phyloP scores from a whole-genome alignment of 805 yeast species.

The Cyberlindnera euphorbiae region DNA sequence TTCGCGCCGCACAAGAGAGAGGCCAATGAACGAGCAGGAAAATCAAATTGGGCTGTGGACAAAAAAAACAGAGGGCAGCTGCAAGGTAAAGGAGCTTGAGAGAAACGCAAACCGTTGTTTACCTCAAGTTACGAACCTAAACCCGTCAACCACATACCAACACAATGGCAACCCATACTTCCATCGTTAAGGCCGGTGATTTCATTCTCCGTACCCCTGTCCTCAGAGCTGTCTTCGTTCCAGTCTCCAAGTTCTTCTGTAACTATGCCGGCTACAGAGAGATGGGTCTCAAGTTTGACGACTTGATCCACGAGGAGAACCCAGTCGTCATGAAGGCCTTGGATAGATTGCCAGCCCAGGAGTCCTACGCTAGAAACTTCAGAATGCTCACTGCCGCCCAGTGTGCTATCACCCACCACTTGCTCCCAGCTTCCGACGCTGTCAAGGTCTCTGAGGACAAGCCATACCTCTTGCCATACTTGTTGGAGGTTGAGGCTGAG shows the following conservation, averaged over 20 bases:
- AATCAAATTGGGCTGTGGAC: background rate
- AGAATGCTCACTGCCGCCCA: conserved; percentile 93
- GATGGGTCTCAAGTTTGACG: conserved; percentile 89
- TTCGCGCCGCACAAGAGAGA: background rate
- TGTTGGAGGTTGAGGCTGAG: conserved; percentile 93
- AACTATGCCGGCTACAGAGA: conserved; percentile 88
- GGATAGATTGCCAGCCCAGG: conserved; percentile 78
- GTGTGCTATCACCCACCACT: conserved; percentile 73
- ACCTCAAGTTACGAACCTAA: background rate
- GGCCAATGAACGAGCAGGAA: conserved; percentile 1
- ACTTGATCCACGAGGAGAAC: conserved; percentile 81
- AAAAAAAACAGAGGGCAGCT: background rate
- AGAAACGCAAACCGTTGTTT: background rate
- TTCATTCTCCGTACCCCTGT: conserved; percentile 76
- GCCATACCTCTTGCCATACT: conserved; percentile 81
- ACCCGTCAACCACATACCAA: background rate
- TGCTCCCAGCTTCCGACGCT: conserved; percentile 77
- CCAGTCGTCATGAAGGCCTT: conserved; percentile 84
- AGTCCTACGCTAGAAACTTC: conserved; percentile 85
- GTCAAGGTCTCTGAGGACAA: conserved; percentile 75
- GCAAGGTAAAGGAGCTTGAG: background rate
- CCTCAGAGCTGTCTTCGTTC: conserved; percentile 70
- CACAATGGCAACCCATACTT: conserved; percentile 38
- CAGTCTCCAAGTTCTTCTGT: conserved; percentile 71
- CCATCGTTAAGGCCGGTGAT: conserved; percentile 71